Base-by-base conservation (phyloP, 306 rosid genomes). In the cucumber (Cucumis sativus) region DNA sequence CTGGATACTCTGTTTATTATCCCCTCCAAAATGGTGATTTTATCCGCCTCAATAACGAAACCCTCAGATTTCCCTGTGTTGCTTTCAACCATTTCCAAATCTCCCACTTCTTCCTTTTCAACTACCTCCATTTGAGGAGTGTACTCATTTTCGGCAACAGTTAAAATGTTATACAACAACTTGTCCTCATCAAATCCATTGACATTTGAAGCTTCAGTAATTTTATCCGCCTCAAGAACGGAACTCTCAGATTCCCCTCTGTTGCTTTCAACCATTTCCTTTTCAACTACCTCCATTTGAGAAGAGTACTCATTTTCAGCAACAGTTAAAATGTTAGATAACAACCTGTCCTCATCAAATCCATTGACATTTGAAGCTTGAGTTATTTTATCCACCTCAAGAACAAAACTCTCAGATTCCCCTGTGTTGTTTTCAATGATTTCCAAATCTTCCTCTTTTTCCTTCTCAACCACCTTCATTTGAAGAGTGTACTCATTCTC, bases 211-310 rank as follows among this genome's bases (percentile, higher is more conserved):
- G 54, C 9, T 30, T 47, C 82, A 28, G 55, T 14, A 14, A 43
- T 43, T 69, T 69, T 69, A 20, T 54, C 45, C 16, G 10, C 75
- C 35, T 69, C 57, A 4, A 6, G 30, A 12, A 14, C n/a, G 21
- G 7, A 69, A 69, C 16, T 69, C 57, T n/a, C 49, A 17, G 23
- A 10, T 69, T 69, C 57, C 56, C 15, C 20, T 21, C 0, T 69
- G 56, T 21, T 73, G 28, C 64, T 76, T 45, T 57, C 84, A 74
- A 72, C 51, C 40, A 59, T 77, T 72, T 58, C 41, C 81, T 59
- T 65, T 15, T 72, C 80, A 73, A 10, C 66, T 59, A 25, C 43
- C 78, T 30, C 79, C 37, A 33, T 33, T 33, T 33, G 37, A 33
- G 37, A 4, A 33, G 37, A 0, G 37, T 33, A 33, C 37, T 33